Evolutionary conservation across 768 basidiomycete genomes (phyloP).

Genomic region (Candolleomyces aberdarensis): DNA sequence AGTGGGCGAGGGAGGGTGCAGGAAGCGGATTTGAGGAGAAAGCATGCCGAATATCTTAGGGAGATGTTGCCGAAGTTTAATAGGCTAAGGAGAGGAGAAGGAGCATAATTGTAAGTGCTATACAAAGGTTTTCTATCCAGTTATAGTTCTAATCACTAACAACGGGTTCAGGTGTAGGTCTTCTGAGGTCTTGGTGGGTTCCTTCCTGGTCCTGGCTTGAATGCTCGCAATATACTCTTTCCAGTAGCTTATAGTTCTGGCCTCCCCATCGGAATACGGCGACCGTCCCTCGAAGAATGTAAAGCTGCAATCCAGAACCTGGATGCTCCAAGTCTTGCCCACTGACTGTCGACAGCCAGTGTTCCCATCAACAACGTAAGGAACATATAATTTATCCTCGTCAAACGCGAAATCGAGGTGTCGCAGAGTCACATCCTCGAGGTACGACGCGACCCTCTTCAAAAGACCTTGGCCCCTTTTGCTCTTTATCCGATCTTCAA

Average conservation of each 20-base stretch:
- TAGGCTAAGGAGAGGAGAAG: slow-evolving; percentile 60
- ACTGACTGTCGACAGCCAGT: background rate
- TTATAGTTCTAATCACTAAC: background rate
- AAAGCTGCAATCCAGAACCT: background rate
- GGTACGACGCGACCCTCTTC: background rate
- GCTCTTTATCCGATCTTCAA: background rate
- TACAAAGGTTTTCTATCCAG: background rate
- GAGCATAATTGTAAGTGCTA: slow-evolving; percentile 14
- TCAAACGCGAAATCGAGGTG: background rate
- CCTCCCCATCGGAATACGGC: too few species aligned
- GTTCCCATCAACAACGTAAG: background rate
- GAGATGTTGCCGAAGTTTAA: slow-evolving; percentile 94
- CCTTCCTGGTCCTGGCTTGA: background rate
- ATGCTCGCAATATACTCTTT: too few species aligned
- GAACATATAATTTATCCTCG: background rate
- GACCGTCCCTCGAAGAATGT: too few species aligned
- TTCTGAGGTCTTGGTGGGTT: background rate
- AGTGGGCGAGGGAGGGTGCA: slow-evolving; percentile 82
- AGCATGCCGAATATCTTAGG: slow-evolving; percentile 88
- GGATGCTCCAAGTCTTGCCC: background rate
- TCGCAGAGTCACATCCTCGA: background rate
- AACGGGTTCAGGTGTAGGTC: background rate
- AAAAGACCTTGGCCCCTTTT: background rate
- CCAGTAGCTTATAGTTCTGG: too few species aligned
- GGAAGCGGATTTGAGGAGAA: slow-evolving; percentile 77